Percentiles rank a stretch among this genome's conserved stretches.
phyloP scores from a whole-genome alignment of 2,329 filamentous ascomycete species.

The Alternaria sp. region DNA sequence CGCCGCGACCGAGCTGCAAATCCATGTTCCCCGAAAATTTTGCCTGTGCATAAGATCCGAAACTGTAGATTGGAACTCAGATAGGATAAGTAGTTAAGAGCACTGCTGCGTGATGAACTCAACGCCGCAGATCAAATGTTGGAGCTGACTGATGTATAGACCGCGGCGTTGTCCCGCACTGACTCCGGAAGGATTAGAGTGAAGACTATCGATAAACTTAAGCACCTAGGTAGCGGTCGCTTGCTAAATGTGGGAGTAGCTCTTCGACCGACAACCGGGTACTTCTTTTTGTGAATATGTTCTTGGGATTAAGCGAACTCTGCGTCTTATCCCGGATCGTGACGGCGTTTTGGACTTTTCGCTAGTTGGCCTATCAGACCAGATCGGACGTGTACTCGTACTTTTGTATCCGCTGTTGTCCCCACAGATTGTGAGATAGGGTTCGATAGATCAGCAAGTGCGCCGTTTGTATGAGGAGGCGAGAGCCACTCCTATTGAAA shows the following conservation, averaged over 20 bases:
- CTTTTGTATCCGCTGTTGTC: neutral
- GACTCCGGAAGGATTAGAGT: conserved; percentile 4
- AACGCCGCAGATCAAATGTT: neutral
- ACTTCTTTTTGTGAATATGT: neutral
- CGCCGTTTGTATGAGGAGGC: conserved; percentile 6
- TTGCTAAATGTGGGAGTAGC: conserved; percentile 2
- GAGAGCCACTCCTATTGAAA: conserved; percentile 9
- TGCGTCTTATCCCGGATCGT: neutral
- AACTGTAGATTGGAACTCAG: conserved; percentile 9
- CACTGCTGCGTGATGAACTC: neutral
- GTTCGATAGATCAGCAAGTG: conserved; percentile 10
- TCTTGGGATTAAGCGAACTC: neutral
- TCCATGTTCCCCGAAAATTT: conserved; percentile 10
- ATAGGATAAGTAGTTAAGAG: conserved; percentile 6
- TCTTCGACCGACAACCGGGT: neutral
- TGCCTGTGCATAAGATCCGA: conserved; percentile 1
- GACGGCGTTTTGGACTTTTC: neutral
- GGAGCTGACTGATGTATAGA: neutral
- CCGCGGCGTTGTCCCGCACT: neutral
- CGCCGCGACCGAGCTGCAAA: conserved; percentile 1
- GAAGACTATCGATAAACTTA: neutral
- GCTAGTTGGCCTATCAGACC: conserved; percentile 3
- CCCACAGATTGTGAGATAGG: conserved; percentile 11
- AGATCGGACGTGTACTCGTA: neutral
- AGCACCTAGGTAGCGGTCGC: neutral